phyloP scores from a whole-genome alignment of 176 grass and related monocot species.

The Paspalum notatum region DNA sequence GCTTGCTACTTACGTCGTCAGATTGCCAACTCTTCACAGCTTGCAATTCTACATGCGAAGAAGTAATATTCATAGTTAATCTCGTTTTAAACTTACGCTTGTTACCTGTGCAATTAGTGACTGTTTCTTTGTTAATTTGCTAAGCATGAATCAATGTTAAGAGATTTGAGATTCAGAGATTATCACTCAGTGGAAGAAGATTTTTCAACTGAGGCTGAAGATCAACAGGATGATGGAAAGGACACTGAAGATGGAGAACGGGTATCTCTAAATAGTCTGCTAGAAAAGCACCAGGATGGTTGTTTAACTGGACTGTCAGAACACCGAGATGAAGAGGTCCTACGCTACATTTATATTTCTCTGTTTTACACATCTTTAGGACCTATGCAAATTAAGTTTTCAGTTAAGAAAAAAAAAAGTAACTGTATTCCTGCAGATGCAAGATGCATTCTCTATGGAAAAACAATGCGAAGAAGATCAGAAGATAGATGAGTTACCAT shows the following conservation, averaged over 20 bases:
- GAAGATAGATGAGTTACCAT: constrained; percentile 44
- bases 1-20: constrained; percentile 1
- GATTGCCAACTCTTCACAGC: constrained; percentile 34
- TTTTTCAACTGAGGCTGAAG: constrained; percentile 44
- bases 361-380: background rate
- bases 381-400: constrained; percentile 14
- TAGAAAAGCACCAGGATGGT: constrained; percentile 44
- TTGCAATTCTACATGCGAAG: constrained; percentile 55
- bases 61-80: constrained; percentile 47
- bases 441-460: constrained; percentile 33
- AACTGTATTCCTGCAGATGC: constrained; percentile 42
- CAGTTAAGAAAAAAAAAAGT: constrained; percentile 20
- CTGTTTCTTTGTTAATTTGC: constrained; percentile 18
- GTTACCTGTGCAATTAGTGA: constrained; percentile 33
- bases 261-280: constrained; percentile 28
- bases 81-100: background rate
- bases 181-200: constrained; percentile 52
- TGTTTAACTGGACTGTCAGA: constrained; percentile 42
- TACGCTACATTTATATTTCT: constrained; percentile 19
- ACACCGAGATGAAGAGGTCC: constrained; percentile 52
- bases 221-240: constrained; percentile 33
- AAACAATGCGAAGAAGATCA: constrained; percentile 42
- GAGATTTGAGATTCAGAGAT: constrained; percentile 55
- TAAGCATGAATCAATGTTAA: constrained; percentile 57
- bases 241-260: constrained; percentile 2